Evolutionary conservation across 23 red algal genomes (phyloP), one percentile per base, ranked within the genome.

Genomic region (Pyropia haitanensis): DNA sequence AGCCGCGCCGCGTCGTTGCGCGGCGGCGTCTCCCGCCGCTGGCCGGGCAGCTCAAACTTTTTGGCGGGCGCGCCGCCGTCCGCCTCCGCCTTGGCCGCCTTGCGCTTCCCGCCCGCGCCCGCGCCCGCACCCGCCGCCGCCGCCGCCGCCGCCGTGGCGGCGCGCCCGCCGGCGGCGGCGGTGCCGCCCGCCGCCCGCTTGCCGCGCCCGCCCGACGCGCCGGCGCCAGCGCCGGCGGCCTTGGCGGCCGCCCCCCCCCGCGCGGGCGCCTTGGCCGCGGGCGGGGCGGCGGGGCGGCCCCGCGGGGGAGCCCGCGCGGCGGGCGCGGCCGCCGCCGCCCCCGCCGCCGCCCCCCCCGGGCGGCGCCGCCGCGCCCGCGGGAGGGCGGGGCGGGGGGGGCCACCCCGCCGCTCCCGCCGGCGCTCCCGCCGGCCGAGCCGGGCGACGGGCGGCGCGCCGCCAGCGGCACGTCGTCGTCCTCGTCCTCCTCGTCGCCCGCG

Each of bases 1-100:
- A 95, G 60, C 12, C 90, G 72, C 31, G 65, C 34, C n/a, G 90
- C 81, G 30, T 95, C 90, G 51, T 87, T 87, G 49, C 81, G 77
- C 9, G 56, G 15, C 10, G 90, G 90, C 4, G 81, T 62, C 52
- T 95, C 90, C 63, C 65, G 26, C 52, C 81, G 44, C 68, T 95
- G 90, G 60, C 90, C 90, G 17, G 75, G 73, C 46, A 76, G 61
- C 27, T 82, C 75, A 75, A 80, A 95, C 71, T 95, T 95, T 7
- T 60, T 55, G 5, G 25, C 39, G 8, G 71, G 57, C 5, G 5
- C 39, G 39, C 30, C 30, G 30, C n/a, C 39, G 39, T 46, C 39
- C 8, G 39, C 39, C 39, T 46, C 39, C 2, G 58, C 49, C 49
- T 80, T 68, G 25, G 80, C 63, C 28, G 64, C 44, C 5, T 56